A percentile compares a stretch with the other conserved stretches of the same genome.
These are phyloP conservation scores for Daedaleopsis nitida DNA, from an alignment of 768 basidiomycete species.

Conservation along the genomic window DNA sequence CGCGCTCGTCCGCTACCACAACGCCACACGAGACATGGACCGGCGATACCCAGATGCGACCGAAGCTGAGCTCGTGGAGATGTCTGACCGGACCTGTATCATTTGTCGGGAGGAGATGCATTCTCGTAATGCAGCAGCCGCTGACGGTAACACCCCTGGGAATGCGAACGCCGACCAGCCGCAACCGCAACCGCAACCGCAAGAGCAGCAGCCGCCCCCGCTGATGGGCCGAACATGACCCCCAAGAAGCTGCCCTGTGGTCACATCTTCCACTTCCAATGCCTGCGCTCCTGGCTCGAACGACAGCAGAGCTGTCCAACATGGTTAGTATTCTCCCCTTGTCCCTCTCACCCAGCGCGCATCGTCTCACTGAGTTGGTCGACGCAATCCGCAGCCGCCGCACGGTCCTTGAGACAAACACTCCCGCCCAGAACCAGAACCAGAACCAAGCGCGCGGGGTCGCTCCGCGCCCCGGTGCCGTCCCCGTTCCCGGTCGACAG, in stretches of 20 bases:
- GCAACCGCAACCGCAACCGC: conserved; percentile 23
- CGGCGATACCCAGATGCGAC: conserved; percentile 92
- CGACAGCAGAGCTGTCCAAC: conserved; percentile 99
- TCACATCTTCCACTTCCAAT: conserved; percentile 98
- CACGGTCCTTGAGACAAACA: conserved; percentile 63
- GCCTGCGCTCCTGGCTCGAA: conserved; percentile 96
- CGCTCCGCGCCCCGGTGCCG: conserved; percentile 27
- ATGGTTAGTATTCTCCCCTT: conserved; percentile 58
- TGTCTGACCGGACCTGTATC: conserved; percentile 93
- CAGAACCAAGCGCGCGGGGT: conserved; percentile 23
- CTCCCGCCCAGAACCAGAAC: conserved; percentile 13
- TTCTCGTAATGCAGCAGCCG: conserved; percentile 30
- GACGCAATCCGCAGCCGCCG: conserved; percentile 55
- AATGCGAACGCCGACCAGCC: conserved; percentile 27
- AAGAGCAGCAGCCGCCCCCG: conserved; percentile 24
- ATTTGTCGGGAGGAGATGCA: conserved; percentile 98
- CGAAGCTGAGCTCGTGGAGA: conserved; percentile 74
- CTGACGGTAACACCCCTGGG: not conserved
- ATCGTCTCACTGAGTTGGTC: conserved; percentile 1
- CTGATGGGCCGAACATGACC: conserved; percentile 87
- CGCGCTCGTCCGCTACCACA: conserved; percentile 89
- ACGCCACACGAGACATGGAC: conserved; percentile 96
- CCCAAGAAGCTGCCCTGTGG: conserved; percentile 97
- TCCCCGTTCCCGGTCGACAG: conserved; percentile 21
- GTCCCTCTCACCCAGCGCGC: no score